Evolutionary conservation across 345 rosid genomes (phyloP).

Genomic region (Populus simonii): DNA sequence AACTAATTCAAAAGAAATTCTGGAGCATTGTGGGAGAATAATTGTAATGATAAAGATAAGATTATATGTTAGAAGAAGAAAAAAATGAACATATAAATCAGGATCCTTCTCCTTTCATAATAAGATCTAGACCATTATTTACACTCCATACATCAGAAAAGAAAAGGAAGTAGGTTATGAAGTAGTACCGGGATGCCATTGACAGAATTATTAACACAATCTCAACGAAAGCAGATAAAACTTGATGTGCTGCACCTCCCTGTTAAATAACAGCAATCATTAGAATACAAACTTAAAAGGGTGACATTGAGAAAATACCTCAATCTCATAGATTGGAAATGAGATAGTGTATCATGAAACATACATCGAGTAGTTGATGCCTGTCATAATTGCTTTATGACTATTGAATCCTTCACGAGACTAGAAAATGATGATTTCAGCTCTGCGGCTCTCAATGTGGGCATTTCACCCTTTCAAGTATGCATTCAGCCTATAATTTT

Average conservation of each 20-base stretch:
- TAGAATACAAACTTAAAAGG: constrained; percentile 4
- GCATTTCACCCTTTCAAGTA: too few relatives aligned
- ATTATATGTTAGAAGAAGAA: not conserved
- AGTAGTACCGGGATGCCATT: constrained; percentile 78
- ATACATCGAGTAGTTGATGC: constrained; percentile 61
- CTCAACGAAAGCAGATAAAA: constrained; percentile 89
- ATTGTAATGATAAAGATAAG: not conserved
- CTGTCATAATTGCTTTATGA: constrained; percentile 58
- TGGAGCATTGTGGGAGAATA: not conserved
- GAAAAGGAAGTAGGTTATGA: constrained; percentile 2
- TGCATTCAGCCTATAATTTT: too few relatives aligned
- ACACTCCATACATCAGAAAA: constrained; percentile 1
- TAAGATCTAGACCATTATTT: not conserved
- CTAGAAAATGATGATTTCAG: too few relatives aligned
- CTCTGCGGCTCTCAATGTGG: too few relatives aligned
- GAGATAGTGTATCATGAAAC: constrained; percentile 9
- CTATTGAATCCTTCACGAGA: too few relatives aligned
- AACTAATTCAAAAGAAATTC: not conserved
- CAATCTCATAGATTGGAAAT: not conserved
- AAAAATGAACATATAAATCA: not conserved
- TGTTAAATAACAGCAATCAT: constrained; percentile 28
- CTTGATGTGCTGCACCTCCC: constrained; percentile 99
- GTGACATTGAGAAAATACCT: not conserved
- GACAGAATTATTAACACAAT: constrained; percentile 89
- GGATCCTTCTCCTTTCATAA: not conserved